Percentiles rank a stretch among this genome's conserved stretches.
Evolutionary conservation across 1,139 yeast species (phyloP).

Genomic region (Blastobotrys illinoisensis): DNA sequence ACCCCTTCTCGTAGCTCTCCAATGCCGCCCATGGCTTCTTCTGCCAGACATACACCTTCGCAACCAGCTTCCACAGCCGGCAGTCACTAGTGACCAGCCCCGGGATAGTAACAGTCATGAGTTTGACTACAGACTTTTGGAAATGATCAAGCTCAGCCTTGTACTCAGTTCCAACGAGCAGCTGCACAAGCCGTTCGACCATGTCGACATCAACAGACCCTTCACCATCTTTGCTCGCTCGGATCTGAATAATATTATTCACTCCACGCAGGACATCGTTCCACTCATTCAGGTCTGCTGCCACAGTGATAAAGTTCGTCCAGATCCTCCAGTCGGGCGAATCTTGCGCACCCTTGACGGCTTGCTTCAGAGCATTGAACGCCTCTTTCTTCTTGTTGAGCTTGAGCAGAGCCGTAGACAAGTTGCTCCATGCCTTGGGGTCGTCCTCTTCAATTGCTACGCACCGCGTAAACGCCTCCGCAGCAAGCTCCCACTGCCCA

Average conservation of each 20-base stretch:
- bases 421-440: conserved; percentile 89
- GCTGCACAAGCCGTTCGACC: conserved; percentile 65
- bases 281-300: conserved; percentile 80
- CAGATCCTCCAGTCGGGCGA: conserved; percentile 83
- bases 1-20: conserved; percentile 83
- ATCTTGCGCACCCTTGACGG: conserved; percentile 58
- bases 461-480: conserved; percentile 91
- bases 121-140: conserved; percentile 65
- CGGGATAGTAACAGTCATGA: conserved; percentile 63
- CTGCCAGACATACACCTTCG: conserved; percentile 85
- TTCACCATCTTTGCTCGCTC: conserved; percentile 52
- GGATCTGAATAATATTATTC: conserved; percentile 52
- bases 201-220: conserved; percentile 69
- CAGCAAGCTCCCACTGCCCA: conserved; percentile 67
- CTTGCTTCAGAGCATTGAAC: conserved; percentile 73
- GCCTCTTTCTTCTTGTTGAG: conserved; percentile 68
- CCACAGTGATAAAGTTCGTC: conserved; percentile 81
- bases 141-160: conserved; percentile 28
- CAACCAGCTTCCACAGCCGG: conserved; percentile 76
- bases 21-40: conserved; percentile 81
- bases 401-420: conserved; percentile 72
- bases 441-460: conserved; percentile 80
- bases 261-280: conserved; percentile 76
- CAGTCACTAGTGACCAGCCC: conserved; percentile 63
- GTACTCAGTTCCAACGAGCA: conserved; percentile 47